A percentile compares a stretch with the other conserved stretches of the same genome.
These are phyloP conservation scores for Allantophomopsis lycopodina DNA, from an alignment of 2,329 filamentous ascomycete genomes.

Conservation along the genomic window DNA sequence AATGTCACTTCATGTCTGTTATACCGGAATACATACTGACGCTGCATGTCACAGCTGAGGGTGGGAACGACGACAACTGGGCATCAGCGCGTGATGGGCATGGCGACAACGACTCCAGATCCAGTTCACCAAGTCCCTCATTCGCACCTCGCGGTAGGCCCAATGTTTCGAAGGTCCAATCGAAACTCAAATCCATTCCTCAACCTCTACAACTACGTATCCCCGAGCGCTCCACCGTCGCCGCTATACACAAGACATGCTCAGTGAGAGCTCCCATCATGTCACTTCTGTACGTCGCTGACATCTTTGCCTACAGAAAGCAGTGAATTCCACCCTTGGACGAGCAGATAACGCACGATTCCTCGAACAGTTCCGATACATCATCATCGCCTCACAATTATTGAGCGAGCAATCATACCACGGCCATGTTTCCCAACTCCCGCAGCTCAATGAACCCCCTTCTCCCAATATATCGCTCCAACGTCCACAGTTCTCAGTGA, in stretches of 20 bases:
- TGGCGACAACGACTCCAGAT: conserved; percentile 6
- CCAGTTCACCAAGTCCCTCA: conserved; percentile 15
- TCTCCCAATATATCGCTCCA: conserved; percentile 9
- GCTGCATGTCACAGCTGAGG: conserved; percentile 22
- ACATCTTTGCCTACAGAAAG: conserved; percentile 32
- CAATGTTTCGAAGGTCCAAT: conserved; percentile 24
- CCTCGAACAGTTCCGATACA: conserved; percentile 85
- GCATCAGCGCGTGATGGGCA: conserved; percentile 4
- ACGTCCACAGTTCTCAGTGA: conserved; percentile 36
- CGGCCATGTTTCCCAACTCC: background rate
- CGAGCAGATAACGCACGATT: conserved; percentile 73
- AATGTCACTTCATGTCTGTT: conserved; percentile 1
- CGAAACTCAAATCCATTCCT: conserved; percentile 36
- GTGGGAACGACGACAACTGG: conserved; percentile 24
- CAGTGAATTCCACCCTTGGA: conserved; percentile 59
- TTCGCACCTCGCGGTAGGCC: conserved; percentile 45
- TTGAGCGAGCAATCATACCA: conserved; percentile 55
- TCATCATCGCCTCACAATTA: conserved; percentile 82
- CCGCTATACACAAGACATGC: conserved; percentile 32
- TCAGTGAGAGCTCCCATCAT: conserved; percentile 27
- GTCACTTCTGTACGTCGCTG: background rate
- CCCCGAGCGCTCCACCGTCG: conserved; percentile 24
- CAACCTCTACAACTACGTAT: conserved; percentile 29
- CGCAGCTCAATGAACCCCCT: conserved; percentile 4
- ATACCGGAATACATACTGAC: conserved; percentile 1